These are phyloP conservation scores for Capsicum pubescens DNA, from an alignment of 257 asterid species.

Conservation along the genomic window DNA sequence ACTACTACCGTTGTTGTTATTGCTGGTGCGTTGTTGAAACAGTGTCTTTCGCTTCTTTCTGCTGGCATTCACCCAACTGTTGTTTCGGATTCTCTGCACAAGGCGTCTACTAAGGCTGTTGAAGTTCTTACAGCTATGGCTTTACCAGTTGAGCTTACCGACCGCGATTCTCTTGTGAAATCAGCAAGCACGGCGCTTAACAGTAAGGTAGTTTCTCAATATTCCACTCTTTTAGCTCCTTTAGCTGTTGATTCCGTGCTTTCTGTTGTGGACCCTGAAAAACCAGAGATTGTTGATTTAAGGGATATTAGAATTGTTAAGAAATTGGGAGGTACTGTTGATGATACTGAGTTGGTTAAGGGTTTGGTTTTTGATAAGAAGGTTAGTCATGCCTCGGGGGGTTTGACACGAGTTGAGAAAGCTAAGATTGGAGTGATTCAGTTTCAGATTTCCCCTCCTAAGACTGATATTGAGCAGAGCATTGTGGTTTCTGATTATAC, in stretches of 20 bases:
- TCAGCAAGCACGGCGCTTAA: constrained; percentile 82
- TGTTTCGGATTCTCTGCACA: constrained; percentile 78
- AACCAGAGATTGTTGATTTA: constrained; percentile 89
- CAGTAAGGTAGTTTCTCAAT: constrained; percentile 95
- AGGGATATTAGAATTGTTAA: constrained; percentile 90
- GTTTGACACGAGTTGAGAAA: constrained; percentile 81
- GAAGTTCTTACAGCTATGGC: constrained; percentile 87
- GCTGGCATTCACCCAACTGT: constrained; percentile 84
- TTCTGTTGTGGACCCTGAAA: constrained; percentile 85
- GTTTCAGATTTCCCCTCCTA: constrained; percentile 96
- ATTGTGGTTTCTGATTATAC: constrained; percentile 96
- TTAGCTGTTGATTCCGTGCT: constrained; percentile 96
- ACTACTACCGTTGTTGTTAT: constrained; percentile 93
- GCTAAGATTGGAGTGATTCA: constrained; percentile 96
- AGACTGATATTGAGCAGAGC: constrained; percentile 97
- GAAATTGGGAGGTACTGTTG: constrained; percentile 95
- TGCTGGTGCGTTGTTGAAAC: constrained; percentile 74
- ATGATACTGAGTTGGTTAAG: constrained; percentile 80
- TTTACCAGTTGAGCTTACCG: constrained; percentile 77
- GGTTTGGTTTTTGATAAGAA: constrained; percentile 97
- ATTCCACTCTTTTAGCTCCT: constrained; percentile 94
- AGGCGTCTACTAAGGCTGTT: constrained; percentile 69
- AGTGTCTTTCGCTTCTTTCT: constrained; percentile 57
- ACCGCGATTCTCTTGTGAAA: constrained; percentile 74
- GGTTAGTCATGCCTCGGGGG: constrained; percentile 96